These are phyloP conservation scores for Babesia ovis DNA, from an alignment of 169 alveolate species.

Conservation along the genomic window DNA sequence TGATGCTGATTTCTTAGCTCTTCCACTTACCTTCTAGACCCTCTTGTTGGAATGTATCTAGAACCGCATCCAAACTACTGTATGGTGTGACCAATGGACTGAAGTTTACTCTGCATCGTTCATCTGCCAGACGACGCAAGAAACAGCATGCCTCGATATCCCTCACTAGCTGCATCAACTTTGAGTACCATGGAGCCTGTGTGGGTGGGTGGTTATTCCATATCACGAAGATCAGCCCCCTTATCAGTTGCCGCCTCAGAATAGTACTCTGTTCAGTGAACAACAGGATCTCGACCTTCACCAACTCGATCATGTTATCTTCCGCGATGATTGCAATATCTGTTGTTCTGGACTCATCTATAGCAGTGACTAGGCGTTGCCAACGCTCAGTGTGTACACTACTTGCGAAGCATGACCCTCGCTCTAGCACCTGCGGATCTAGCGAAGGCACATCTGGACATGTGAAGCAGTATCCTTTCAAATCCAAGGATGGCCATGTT, in stretches of 20 bases:
- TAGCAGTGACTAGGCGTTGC: conserved; percentile 3
- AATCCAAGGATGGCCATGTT: background rate
- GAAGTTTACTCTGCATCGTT: background rate
- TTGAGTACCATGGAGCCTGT: conserved; percentile 43
- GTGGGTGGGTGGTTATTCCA: conserved; percentile 11
- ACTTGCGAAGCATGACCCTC: background rate
- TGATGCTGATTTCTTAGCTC: too few species aligned
- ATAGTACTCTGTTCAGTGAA: background rate
- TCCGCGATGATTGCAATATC: background rate
- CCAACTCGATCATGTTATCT: conserved; percentile 12
- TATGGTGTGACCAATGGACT: conserved; percentile 66
- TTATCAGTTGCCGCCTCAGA: background rate
- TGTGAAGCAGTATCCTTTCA: background rate
- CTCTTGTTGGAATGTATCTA: conserved; percentile 35
- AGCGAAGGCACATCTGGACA: conserved; percentile 1
- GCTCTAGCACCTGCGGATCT: background rate
- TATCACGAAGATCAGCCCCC: conserved; percentile 20
- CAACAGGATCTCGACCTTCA: conserved; percentile 32
- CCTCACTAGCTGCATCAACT: conserved; percentile 13
- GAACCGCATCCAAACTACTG: conserved; percentile 36
- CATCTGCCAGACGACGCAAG: conserved; percentile 1
- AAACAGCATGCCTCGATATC: conserved; percentile 31
- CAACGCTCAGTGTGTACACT: conserved; percentile 15
- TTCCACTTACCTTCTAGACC: conserved; percentile 28
- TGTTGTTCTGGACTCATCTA: background rate